Base-by-base conservation (phyloP, 805 yeast species). In the Wickerhamomyces tratensis region DNA sequence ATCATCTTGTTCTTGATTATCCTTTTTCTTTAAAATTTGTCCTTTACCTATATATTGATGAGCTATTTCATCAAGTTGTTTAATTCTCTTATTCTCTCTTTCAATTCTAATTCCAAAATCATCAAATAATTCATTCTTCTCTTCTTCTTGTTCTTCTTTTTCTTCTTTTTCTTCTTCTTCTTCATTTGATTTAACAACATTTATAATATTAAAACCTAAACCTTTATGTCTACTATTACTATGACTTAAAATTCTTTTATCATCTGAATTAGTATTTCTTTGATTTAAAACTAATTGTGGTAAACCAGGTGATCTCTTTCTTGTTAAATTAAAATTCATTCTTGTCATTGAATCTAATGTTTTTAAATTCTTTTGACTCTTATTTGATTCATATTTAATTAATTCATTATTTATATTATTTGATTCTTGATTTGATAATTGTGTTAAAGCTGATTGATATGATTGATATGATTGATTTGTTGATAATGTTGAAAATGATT, bases 301-400 rank as follows among this genome's bases (percentile, higher is more conserved):
- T 7, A 49, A 47, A 2, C 59, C 59, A 33, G 38, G 43, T 4
- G 48, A 43, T 36, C 43, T 56, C 33, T 50, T 50, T 43, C 60
- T 49, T 14, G 60, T 46, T 31, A 44, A 43, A 37, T 56, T 59
- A 43, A 35, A 49, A 25, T 45, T 43, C 29, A 48, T 12, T 13
- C n/a, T 31, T 13, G 34, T 31, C 11, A 9, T 12, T 6, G 13
- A 13, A 12, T 11, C 5, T 31, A 12, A 31, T 20, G 20, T 20
- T 20, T 20, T 20, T 20, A 20, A 20, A 20, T 20, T 20, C 4
- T 20, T 20, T 20, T 20, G 20, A 6, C 34, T 31, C 2, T 6
- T 11, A 31, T 6, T 8, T 27, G 10, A 8, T 8, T 27, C 30
- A 27, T 4, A 8, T 10, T 10, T n/a, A n/a, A n/a, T n/a, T n/a